Base-by-base conservation (phyloP, 768 basidiomycete genomes). In the Goffeauzyma gilvescens region DNA sequence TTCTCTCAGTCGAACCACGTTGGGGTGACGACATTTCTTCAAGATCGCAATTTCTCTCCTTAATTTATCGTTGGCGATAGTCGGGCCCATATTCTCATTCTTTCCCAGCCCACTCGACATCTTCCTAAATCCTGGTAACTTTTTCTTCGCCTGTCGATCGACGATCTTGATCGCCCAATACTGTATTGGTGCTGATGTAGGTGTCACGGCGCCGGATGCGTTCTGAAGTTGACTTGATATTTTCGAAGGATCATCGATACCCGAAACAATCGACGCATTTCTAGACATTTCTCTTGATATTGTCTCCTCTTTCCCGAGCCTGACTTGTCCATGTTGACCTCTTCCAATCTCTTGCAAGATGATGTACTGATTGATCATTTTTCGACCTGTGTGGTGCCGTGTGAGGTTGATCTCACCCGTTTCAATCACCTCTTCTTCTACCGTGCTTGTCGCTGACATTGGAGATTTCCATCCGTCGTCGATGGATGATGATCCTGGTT, bases 41-140 rank as follows among this genome's bases (percentile, higher is more conserved):
- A 98, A 93, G 63, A 96, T 89, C 2, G 93, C 93, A 46, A 96
- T 87, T 66, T 96, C 90, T 63, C 78, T 79, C 52, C 76, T 72
- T 49, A 93, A 85, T 67, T 85, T 84, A 50, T 18, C 4, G 20
- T 3, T 13, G 12, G 10, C 5, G 1, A 8, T 21, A 21, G 41
- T 44, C 26, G 37, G 40, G 18, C 30, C 36, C 13, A 7, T 55
- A 55, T 5, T 46, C 54, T 7, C 50, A 55, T 20, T 55, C 56
- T 33, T 42, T 41, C 22, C 53, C 50, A 31, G 35, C 33, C 32
- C 44, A 41, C 30, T 42, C 40, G 17, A 85, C 84, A 23, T 75
- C 74, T 78, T 44, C 73, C 71, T 31, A 80, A 71, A 47, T 37
- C 69, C 71, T 57, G 78, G 72, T 45, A 76, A 72, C 75, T 75